These are phyloP conservation scores for Tritrichomonas foetus DNA, from an alignment of 208 protist genomes.

Conservation along the genomic window DNA sequence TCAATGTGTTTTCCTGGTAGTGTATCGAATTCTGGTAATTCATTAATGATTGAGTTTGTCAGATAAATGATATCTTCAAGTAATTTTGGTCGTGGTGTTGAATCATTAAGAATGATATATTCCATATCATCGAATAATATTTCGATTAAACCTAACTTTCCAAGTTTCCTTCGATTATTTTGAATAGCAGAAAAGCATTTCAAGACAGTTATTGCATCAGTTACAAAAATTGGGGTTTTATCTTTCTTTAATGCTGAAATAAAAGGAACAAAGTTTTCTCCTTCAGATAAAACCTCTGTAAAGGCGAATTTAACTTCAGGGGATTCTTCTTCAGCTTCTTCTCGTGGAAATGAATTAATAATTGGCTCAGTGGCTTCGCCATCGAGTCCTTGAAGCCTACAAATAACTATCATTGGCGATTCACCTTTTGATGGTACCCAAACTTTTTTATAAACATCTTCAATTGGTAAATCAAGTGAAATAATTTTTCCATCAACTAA, in stretches of 20 bases:
- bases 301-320: background rate
- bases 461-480: background rate
- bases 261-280: background rate
- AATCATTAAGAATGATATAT: background rate
- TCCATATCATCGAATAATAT: background rate
- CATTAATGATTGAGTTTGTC: background rate
- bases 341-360: background rate
- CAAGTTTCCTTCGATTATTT: background rate
- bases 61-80: background rate
- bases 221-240: background rate
- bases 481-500: slow-evolving; percentile 12
- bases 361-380: slow-evolving; percentile 23
- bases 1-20: background rate
- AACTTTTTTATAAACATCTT: slow-evolving; percentile 36
- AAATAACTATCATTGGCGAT: background rate
- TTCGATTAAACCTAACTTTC: background rate
- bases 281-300: background rate
- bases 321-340: background rate
- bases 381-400: slow-evolving; percentile 19
- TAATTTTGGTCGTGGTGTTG: background rate
- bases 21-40: background rate
- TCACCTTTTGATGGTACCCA: background rate
- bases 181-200: background rate
- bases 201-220: background rate
- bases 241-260: background rate